Conservation (phyloP, 2,329 filamentous ascomycete genomes). For the Aspergillus sp. region DNA sequence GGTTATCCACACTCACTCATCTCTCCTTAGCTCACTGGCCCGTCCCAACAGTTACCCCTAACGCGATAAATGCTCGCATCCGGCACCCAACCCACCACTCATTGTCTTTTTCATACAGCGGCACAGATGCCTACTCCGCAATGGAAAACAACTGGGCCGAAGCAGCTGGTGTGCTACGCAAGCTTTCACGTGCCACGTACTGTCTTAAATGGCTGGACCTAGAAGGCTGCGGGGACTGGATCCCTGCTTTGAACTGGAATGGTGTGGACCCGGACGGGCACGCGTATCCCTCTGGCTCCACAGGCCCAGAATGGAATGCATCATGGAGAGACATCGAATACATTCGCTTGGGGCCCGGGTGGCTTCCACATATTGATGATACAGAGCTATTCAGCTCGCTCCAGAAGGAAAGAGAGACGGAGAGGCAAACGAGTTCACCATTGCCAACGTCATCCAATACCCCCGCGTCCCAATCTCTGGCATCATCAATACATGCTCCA, state of each 20-base stretch:
- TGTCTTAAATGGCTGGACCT: constrained; percentile 59
- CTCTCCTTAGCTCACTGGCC: constrained; percentile 62
- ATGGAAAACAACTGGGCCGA: constrained; percentile 54
- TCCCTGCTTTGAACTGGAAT: constrained; percentile 47
- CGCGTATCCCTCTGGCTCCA: constrained; percentile 11
- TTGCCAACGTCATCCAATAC: not conserved
- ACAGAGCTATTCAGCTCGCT: constrained; percentile 2
- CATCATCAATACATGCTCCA: constrained; percentile 20
- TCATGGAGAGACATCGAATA: constrained; percentile 42
- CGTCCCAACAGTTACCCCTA: constrained; percentile 52
- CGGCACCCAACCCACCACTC: constrained; percentile 34
- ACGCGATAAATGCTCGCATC: constrained; percentile 44
- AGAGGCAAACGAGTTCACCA: too few relatives aligned
- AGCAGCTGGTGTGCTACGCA: constrained; percentile 52
- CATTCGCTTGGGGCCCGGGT: constrained; percentile 39
- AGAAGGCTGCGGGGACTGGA: constrained; percentile 55
- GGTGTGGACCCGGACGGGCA: constrained; percentile 23
- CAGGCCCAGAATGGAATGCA: constrained; percentile 42
- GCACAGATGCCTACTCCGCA: constrained; percentile 49
- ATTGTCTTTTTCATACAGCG: constrained; percentile 44
- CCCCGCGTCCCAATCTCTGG: constrained; percentile 5
- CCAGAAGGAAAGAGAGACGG: not conserved
- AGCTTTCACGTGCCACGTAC: constrained; percentile 52
- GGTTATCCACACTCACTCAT: constrained; percentile 55
- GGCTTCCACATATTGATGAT: constrained; percentile 24